Percentiles rank a stretch among this genome's conserved stretches.
Evolutionary conservation across 106 monocot genomes (phyloP).

Genomic region (Vanilla planifolia): DNA sequence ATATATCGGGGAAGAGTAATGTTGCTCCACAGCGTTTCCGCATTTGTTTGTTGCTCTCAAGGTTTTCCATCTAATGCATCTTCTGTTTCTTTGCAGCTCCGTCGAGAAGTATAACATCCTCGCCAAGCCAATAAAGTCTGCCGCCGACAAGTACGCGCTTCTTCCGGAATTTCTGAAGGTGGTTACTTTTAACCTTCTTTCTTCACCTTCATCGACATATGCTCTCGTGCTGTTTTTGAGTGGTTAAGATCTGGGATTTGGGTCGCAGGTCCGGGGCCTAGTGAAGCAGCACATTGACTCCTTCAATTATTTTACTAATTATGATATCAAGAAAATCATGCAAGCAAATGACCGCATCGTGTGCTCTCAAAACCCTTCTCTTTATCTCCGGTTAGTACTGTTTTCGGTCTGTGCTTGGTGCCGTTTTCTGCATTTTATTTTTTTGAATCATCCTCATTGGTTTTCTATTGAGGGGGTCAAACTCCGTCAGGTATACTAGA

Average conservation of each 20-base stretch:
- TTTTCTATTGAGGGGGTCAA: too few relatives aligned
- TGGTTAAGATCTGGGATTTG: not conserved
- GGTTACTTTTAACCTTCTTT: not conserved
- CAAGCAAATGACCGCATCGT: constrained; percentile 65
- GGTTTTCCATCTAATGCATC: not conserved
- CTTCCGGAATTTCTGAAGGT: constrained; percentile 84
- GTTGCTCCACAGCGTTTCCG: not conserved
- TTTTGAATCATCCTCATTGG: not conserved
- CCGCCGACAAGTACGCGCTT: constrained; percentile 78
- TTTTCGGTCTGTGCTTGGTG: not conserved
- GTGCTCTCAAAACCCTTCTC: constrained; percentile 24
- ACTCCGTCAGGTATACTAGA: constrained; percentile 64
- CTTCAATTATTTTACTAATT: constrained; percentile 72
- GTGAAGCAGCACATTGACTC: constrained; percentile 95
- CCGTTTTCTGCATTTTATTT: not conserved
- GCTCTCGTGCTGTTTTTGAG: not conserved
- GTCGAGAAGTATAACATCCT: constrained; percentile 17
- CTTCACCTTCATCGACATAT: not conserved
- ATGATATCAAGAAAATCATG: constrained; percentile 85
- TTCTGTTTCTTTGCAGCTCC: not conserved
- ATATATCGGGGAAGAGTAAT: not conserved
- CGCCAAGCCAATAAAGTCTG: constrained; percentile 48
- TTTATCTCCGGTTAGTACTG: constrained; percentile 45
- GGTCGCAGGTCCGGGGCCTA: constrained; percentile 67
- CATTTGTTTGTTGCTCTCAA: not conserved